These are phyloP conservation scores for Fraxinus excelsior DNA, from an alignment of 257 asterid species.

Conservation along the genomic window DNA sequence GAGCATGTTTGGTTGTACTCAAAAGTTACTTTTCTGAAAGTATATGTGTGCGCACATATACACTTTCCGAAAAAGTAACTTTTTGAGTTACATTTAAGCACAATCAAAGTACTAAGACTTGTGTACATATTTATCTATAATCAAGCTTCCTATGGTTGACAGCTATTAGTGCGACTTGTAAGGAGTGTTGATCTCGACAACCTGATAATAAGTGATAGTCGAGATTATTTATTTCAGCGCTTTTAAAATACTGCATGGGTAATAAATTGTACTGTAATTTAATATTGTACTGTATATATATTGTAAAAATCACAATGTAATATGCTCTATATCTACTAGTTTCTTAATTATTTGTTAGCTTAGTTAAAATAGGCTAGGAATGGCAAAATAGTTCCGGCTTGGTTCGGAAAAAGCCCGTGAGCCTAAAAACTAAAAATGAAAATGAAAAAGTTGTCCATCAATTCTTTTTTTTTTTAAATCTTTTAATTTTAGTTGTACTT, in stretches of 20 bases:
- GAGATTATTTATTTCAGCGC: not conserved
- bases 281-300: no score
- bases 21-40: not conserved
- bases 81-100: no score
- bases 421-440: no score
- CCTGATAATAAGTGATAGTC: not conserved
- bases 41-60: not conserved
- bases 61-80: not conserved
- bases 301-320: no score
- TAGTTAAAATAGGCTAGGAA: no score
- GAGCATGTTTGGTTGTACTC: not conserved
- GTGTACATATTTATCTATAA: not conserved
- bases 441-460: no score
- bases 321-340: not conserved
- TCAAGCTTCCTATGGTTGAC: not conserved
- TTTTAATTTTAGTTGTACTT: no score
- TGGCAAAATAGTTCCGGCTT: no score
- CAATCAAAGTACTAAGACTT: not conserved
- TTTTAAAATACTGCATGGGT: not conserved
- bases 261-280: not conserved
- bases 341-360: no score
- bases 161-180: not conserved
- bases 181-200: not conserved
- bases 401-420: no score
- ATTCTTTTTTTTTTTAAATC: no score